A percentile compares a stretch with the other conserved stretches of the same genome.
These are phyloP conservation scores for Scolecobasidium constrictum DNA, from an alignment of 2,329 filamentous ascomycete genomes.

Conservation along the genomic window DNA sequence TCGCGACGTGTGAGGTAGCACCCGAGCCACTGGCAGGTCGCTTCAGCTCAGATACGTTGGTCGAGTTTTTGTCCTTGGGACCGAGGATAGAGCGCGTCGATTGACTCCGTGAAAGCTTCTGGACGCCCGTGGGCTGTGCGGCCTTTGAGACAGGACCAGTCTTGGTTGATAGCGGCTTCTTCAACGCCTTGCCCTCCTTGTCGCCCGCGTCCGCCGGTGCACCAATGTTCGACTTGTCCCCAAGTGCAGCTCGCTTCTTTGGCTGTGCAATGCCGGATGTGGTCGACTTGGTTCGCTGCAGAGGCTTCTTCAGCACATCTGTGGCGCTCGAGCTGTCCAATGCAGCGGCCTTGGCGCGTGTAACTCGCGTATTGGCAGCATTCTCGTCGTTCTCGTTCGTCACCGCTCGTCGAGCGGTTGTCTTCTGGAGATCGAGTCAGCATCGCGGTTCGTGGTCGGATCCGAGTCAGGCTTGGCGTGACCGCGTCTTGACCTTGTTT, in stretches of 20 bases:
- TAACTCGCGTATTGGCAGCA: slow-evolving; percentile 65
- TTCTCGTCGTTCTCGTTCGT: slow-evolving; percentile 57
- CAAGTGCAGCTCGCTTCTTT: slow-evolving; percentile 74
- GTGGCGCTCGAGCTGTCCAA: slow-evolving; percentile 28
- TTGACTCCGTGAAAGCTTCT: slow-evolving; percentile 54
- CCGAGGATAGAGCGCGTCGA: slow-evolving; percentile 52
- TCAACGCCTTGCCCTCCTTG: slow-evolving; percentile 47
- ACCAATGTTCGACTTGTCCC: slow-evolving; percentile 89
- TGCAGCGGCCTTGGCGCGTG: slow-evolving; percentile 81
- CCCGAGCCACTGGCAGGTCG: slow-evolving; percentile 63
- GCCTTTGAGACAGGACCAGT: slow-evolving; percentile 64
- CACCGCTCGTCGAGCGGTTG: slow-evolving; percentile 3
- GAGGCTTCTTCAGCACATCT: slow-evolving; percentile 31
- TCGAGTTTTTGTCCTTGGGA: slow-evolving; percentile 60
- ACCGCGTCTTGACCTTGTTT: slow-evolving; percentile 8
- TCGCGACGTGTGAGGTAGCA: slow-evolving; percentile 49
- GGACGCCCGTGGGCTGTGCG: slow-evolving; percentile 66
- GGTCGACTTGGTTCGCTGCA: slow-evolving; percentile 42
- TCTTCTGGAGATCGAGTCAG: slow-evolving; percentile 6
- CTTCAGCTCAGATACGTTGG: slow-evolving; percentile 49
- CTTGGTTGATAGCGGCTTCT: slow-evolving; percentile 56
- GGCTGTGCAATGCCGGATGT: slow-evolving; percentile 31
- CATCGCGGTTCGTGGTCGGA: slow-evolving; percentile 3
- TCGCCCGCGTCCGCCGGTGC: slow-evolving; percentile 49
- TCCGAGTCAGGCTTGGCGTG: not conserved